A percentile compares a stretch with the other conserved stretches of the same genome.
Conservation (phyloP, 2,329 filamentous ascomycete species). For the Talaromyces sp. region DNA sequence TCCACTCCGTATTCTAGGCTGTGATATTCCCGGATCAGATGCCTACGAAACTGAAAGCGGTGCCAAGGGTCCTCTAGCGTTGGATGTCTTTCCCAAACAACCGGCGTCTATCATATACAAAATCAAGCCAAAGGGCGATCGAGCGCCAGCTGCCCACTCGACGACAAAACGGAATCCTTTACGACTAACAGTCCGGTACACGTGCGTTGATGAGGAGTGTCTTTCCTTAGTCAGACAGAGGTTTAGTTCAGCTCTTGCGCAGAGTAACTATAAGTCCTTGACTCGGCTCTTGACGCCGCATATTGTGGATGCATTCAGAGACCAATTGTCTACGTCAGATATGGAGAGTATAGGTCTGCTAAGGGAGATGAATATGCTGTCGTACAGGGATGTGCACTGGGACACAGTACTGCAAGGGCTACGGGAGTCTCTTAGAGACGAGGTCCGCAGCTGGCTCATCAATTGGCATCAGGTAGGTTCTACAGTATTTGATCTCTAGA, state of each 20-base stretch:
- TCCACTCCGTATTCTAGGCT: constrained; percentile 68
- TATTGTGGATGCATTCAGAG: constrained; percentile 44
- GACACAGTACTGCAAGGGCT: constrained; percentile 48
- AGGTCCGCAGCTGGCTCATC: constrained; percentile 49
- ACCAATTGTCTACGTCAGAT: constrained; percentile 44
- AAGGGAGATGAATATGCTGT: constrained; percentile 47
- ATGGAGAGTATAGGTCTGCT: constrained; percentile 53
- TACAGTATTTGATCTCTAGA: background rate
- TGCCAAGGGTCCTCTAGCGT: constrained; percentile 38
- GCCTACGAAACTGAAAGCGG: constrained; percentile 53
- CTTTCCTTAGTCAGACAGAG: constrained; percentile 41
- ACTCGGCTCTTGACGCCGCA: constrained; percentile 49
- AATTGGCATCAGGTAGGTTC: constrained; percentile 51
- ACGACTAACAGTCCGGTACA: constrained; percentile 67
- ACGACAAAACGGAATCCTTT: constrained; percentile 28
- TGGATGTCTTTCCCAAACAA: constrained; percentile 72
- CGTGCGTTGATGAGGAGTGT: constrained; percentile 70
- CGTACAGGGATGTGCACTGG: constrained; percentile 53
- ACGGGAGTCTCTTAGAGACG: constrained; percentile 38
- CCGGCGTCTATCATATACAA: constrained; percentile 77
- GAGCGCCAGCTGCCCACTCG: constrained; percentile 4
- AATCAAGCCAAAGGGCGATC: constrained; percentile 45
- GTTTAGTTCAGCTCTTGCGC: constrained; percentile 45
- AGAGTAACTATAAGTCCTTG: constrained; percentile 45
- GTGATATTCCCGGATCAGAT: constrained; percentile 65